A percentile compares a stretch with the other conserved stretches of the same genome.
These are phyloP conservation scores for Uronychia setigera DNA, from an alignment of 73 alveolate species.

Conservation along the genomic window DNA sequence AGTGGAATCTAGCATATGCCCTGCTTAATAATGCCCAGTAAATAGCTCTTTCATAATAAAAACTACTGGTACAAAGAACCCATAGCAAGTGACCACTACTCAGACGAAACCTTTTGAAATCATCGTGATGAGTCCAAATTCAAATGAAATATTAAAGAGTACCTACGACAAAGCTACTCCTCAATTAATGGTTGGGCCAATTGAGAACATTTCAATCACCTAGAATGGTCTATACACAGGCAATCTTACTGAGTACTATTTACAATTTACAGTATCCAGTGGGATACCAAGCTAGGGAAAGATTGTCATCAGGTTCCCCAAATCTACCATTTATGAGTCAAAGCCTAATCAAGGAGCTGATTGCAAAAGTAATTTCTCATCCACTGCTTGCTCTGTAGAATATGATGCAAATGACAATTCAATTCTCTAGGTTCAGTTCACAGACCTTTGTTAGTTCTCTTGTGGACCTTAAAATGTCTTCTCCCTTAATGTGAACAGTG, in stretches of 20 bases:
- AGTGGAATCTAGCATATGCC: not conserved
- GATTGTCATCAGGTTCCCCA: not conserved
- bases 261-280: not conserved
- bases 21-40: not conserved
- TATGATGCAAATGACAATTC: not conserved
- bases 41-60: not conserved
- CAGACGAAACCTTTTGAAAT: not conserved
- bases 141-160: not conserved
- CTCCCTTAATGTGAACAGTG: not conserved
- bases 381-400: not conserved
- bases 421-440: not conserved
- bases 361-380: not conserved
- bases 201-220: not conserved
- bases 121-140: not conserved
- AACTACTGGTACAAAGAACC: not conserved
- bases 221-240: not conserved
- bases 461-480: not conserved
- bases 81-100: not conserved
- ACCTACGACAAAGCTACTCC: not conserved
- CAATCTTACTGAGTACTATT: not conserved
- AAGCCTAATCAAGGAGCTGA: not conserved
- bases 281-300: not conserved
- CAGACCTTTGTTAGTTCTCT: not conserved
- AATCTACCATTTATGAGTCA: not conserved
- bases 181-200: not conserved